A percentile compares a stretch with the other conserved stretches of the same genome.
Evolutionary conservation across 805 yeast genomes (phyloP).

Genomic region (Hermanozyma aechmeae): DNA sequence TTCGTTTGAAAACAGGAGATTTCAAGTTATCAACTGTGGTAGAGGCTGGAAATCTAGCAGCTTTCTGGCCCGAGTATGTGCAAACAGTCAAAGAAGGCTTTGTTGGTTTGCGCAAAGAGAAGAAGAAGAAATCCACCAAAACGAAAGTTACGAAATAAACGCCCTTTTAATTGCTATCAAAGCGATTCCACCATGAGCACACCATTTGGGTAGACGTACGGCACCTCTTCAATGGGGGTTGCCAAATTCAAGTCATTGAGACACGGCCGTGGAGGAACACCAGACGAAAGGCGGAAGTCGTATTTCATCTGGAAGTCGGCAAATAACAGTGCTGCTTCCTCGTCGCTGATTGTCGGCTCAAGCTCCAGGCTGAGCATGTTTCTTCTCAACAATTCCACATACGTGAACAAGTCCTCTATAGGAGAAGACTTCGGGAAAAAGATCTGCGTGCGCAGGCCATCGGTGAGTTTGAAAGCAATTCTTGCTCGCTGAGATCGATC

Average conservation of each 20-base stretch:
- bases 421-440: constrained; percentile 20
- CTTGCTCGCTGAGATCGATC: constrained; percentile 46
- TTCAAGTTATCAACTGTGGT: constrained; percentile 70
- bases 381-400: constrained; percentile 26
- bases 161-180: neutral
- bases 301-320: constrained; percentile 15
- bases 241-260: constrained; percentile 24
- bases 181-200: constrained; percentile 50
- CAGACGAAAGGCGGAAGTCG: constrained; percentile 24
- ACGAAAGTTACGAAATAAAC: constrained; percentile 22
- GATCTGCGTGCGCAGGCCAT: constrained; percentile 47
- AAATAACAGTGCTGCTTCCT: constrained; percentile 16
- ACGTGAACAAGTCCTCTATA: constrained; percentile 24
- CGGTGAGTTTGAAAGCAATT: constrained; percentile 58
- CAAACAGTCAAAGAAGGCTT: constrained; percentile 63
- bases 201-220: constrained; percentile 36
- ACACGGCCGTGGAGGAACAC: constrained; percentile 27
- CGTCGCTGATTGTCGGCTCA: constrained; percentile 10
- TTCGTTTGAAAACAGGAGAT: constrained; percentile 54
- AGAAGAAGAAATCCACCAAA: constrained; percentile 63
- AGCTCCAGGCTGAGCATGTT: constrained; percentile 26
- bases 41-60: constrained; percentile 46
- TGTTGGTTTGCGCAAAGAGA: constrained; percentile 72
- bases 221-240: constrained; percentile 50
- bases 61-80: constrained; percentile 72